A percentile compares a stretch with the other conserved stretches of the same genome.
Evolutionary conservation across 306 rosid genomes (phyloP).

Genomic region (Argentina anserina): DNA sequence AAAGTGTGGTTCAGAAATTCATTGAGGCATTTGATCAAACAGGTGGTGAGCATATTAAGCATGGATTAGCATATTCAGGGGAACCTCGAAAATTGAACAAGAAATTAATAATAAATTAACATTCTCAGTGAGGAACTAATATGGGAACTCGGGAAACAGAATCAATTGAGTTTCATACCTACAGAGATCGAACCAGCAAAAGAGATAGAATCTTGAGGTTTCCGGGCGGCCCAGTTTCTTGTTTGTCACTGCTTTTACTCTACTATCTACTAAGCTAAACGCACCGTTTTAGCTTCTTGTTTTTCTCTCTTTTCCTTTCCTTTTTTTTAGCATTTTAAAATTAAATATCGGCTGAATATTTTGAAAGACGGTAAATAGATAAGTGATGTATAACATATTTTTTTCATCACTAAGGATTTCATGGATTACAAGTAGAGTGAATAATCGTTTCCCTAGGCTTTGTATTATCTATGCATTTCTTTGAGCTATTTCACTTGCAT

Average conservation of each 20-base stretch:
- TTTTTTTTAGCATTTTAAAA: too few species aligned
- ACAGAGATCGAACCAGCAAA: neutral
- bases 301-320: too few species aligned
- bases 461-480: neutral
- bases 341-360: too few species aligned
- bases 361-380: too few species aligned
- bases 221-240: neutral
- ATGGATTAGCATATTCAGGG: neutral
- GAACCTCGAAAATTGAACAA: neutral
- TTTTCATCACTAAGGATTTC: too few species aligned
- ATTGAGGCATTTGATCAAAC: conserved; percentile 21
- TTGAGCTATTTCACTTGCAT: neutral
- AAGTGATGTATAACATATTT: too few species aligned
- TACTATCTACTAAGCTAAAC: neutral
- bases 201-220: neutral
- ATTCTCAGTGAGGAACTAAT: neutral
- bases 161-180: neutral
- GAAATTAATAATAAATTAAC: neutral
- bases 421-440: too few species aligned
- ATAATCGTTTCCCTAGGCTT: neutral
- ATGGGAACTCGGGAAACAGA: neutral
- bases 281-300: neutral
- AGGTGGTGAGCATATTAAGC: neutral
- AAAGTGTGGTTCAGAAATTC: neutral
- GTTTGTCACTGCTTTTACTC: neutral